Conservation (phyloP, 345 rosid species). For the Populus davidiana region DNA sequence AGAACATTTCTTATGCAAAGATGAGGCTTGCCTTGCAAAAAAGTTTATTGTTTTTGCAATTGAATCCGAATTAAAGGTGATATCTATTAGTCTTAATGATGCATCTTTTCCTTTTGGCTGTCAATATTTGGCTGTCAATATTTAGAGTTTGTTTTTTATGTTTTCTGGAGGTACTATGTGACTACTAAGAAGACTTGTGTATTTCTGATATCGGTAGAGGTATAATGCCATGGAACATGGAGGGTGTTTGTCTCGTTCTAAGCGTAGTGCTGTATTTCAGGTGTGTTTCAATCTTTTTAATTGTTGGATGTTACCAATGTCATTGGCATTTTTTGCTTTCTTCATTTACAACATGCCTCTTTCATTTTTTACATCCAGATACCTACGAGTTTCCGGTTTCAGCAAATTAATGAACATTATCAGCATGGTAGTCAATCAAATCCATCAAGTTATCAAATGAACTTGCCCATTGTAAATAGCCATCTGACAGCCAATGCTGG, state of each 20-base stretch:
- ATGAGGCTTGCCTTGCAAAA: constrained; percentile 30
- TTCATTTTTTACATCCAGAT: constrained; percentile 1
- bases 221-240: constrained; percentile 25
- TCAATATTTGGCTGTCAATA: neutral
- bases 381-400: constrained; percentile 23
- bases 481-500: constrained; percentile 9
- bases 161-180: neutral
- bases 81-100: neutral
- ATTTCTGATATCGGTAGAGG: constrained; percentile 15
- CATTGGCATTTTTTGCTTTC: neutral
- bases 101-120: neutral
- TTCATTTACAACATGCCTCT: neutral
- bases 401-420: constrained; percentile 9
- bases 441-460: constrained; percentile 8
- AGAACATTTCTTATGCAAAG: constrained; percentile 26
- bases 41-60: constrained; percentile 24
- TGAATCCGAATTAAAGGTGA: constrained; percentile 29
- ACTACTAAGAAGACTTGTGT: neutral
- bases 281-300: constrained; percentile 9
- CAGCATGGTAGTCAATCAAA: constrained; percentile 3
- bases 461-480: constrained; percentile 16
- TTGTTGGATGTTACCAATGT: neutral
- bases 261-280: constrained; percentile 23
- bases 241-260: constrained; percentile 24
- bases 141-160: too few relatives aligned